Evolutionary conservation across 2,329 filamentous ascomycete species (phyloP), one percentile per base, ranked within the genome.

Genomic region (Paraconiothyrium brasiliense): DNA sequence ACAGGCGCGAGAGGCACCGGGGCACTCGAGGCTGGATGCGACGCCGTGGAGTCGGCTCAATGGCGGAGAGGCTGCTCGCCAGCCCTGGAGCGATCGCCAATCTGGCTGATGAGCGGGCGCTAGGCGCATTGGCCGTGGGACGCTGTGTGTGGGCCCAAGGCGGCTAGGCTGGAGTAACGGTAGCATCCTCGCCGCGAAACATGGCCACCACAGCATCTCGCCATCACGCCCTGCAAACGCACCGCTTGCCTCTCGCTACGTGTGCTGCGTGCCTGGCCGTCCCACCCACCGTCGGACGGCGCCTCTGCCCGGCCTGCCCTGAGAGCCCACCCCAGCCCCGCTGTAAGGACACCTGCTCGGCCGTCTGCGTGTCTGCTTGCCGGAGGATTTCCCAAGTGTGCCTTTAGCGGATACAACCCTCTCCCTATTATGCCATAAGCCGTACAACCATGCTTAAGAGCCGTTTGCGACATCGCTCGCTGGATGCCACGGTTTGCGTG

Each of bases 391-490:
- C 65, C 70, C 69, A 67, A 59, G 71, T 67, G 66, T 72, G 61
- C 68, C 68, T 67, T 56, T 77, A 77, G 75, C 72, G 73, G 73
- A 79, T 79, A 77, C 71, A 76, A 79, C 77, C 74, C 69, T 75
- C 70, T 74, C 70, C 52, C 67, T 63, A 71, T 73, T 70, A 58
- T 67, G 68, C 72, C 69, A 67, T 71, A 67, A 71, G 67, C 72
- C 72, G 75, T 78, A 76, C 73, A 68, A 79, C 76, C 71, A 79
- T 78, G 76, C 72, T 71, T 67, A 68, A 71, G 67, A 67, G 69
- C 67, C 68, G 65, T 74, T 73, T 76, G 76, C 76, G 75, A 79
- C 71, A 76, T 79, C 71, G 73, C 62, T 74, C 68, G 69, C 68
- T 72, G 68, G 67, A 71, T 76, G 69, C 69, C 68, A 69, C 70